These are phyloP conservation scores for Halenospora varia DNA, from an alignment of 495 filamentous ascomycete species.

Conservation along the genomic window DNA sequence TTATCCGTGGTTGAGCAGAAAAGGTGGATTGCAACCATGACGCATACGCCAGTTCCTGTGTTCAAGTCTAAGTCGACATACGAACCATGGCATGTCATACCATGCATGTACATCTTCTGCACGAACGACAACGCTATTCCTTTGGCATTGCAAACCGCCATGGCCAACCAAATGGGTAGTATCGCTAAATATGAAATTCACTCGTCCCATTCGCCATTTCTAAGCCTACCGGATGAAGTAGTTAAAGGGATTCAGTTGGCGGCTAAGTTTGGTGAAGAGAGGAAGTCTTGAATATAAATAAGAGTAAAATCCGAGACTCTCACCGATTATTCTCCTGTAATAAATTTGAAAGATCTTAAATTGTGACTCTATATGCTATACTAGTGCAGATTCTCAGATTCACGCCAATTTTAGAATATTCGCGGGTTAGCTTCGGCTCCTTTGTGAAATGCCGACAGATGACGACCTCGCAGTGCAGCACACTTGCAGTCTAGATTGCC, in stretches of 20 bases:
- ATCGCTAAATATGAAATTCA: neutral
- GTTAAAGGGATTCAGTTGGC: neutral
- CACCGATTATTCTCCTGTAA: too few species aligned
- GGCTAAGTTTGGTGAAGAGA: too few species aligned
- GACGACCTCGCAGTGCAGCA: neutral
- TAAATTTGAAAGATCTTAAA: too few species aligned
- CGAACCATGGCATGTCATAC: conserved; percentile 17
- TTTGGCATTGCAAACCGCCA: conserved; percentile 13
- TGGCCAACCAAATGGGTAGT: conserved; percentile 9
- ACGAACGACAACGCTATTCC: conserved; percentile 21
- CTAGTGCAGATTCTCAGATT: too few species aligned
- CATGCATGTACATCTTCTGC: conserved; percentile 20
- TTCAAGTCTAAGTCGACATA: conserved; percentile 1
- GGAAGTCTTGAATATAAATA: too few species aligned
- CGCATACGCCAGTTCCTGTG: neutral
- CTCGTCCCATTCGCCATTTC: conserved; percentile 6
- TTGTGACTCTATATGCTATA: too few species aligned
- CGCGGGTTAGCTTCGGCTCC: too few species aligned
- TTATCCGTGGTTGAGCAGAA: neutral
- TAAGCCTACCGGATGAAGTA: conserved; percentile 5
- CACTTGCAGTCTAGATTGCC: neutral
- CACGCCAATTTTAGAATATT: too few species aligned
- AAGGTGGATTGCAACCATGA: neutral
- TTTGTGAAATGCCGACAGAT: neutral
- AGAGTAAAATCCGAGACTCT: too few species aligned